A percentile compares a stretch with the other conserved stretches of the same genome.
These are phyloP conservation scores for Lepraria neglecta DNA, from an alignment of 495 filamentous ascomycete genomes.

Conservation along the genomic window DNA sequence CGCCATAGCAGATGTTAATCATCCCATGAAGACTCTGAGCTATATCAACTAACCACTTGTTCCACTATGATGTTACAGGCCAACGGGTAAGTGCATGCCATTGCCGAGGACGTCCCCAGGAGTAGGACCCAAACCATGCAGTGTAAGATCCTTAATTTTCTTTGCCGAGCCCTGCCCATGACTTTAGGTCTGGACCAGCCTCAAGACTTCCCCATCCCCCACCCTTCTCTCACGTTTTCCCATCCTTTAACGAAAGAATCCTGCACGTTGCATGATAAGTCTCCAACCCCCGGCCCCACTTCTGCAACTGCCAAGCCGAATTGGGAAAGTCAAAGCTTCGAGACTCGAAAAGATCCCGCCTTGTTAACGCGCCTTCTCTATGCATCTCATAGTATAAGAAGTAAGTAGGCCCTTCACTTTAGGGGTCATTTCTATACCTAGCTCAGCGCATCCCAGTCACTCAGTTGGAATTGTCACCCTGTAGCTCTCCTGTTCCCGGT, in stretches of 20 bases:
- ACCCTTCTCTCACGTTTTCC: neutral
- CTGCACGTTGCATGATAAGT: neutral
- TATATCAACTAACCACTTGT: too few species aligned
- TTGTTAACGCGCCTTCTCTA: neutral
- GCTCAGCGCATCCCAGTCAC: too few species aligned
- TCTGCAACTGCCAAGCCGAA: neutral
- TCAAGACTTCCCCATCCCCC: neutral
- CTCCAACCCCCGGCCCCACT: neutral
- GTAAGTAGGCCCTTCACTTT: neutral
- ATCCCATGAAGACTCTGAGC: neutral
- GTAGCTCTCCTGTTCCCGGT: neutral
- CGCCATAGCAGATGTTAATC: constrained; percentile 4
- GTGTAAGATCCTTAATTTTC: neutral
- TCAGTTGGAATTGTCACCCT: neutral
- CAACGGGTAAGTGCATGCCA: too few species aligned
- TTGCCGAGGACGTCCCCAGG: too few species aligned
- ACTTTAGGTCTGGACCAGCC: neutral
- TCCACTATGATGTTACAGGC: too few species aligned
- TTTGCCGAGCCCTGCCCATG: neutral
- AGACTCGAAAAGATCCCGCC: neutral
- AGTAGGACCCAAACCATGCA: too few species aligned
- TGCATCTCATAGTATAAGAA: neutral
- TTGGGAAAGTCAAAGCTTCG: neutral
- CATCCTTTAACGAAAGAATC: neutral
- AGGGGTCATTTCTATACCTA: neutral